Evolutionary conservation across 768 basidiomycete species (phyloP).

Genomic region (Calvatia gigantea): DNA sequence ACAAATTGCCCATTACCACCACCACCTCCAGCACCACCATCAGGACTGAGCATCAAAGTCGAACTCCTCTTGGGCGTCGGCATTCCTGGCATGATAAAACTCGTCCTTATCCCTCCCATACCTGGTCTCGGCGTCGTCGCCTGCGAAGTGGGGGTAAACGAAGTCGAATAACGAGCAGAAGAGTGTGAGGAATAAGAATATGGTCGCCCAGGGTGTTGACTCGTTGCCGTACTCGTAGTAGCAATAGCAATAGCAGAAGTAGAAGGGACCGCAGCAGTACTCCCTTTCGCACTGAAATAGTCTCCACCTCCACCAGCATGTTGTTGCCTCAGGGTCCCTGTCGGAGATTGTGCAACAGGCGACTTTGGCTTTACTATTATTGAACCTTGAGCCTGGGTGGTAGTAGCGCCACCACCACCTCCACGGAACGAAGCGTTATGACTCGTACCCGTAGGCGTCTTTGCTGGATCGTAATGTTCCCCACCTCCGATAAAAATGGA

Average conservation of each 20-base stretch:
- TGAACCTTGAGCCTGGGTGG: neutral
- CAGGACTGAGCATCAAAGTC: neutral
- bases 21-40: neutral
- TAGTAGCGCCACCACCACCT: too few relatives aligned
- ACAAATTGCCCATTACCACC: constrained; percentile 13
- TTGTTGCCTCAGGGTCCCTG: constrained; percentile 6
- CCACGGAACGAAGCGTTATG: neutral
- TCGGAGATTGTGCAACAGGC: constrained; percentile 4
- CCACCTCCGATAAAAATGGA: constrained; percentile 16
- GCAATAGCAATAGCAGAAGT: neutral
- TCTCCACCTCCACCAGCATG: constrained; percentile 2
- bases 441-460: constrained; percentile 8
- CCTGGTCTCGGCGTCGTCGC: constrained; percentile 13
- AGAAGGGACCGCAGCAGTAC: neutral
- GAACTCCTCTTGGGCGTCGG: constrained; percentile 7
- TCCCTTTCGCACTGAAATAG: constrained; percentile 3
- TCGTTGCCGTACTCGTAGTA: too few relatives aligned
- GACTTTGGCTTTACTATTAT: neutral
- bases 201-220: too few relatives aligned
- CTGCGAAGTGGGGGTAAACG: neutral
- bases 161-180: neutral
- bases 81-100: neutral
- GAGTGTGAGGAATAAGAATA: too few relatives aligned
- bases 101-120: constrained; percentile 4
- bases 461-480: constrained; percentile 5